These are phyloP conservation scores for Wallacemonas collosoma DNA, from an alignment of 208 protist species.

Conservation along the genomic window DNA sequence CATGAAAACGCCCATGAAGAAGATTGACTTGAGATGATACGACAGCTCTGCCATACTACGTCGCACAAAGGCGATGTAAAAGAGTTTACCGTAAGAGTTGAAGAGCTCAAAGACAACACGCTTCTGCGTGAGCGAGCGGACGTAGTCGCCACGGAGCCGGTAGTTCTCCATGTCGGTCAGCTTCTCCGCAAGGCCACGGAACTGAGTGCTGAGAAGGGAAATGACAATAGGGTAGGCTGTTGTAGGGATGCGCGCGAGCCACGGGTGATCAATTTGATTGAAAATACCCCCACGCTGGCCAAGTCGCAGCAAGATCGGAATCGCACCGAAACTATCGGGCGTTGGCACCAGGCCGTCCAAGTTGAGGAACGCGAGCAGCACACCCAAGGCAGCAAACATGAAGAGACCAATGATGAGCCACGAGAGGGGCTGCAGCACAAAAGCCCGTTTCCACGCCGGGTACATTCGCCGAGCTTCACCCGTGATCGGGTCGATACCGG, in stretches of 20 bases:
- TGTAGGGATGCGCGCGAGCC: constrained; percentile 34
- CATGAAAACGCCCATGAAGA: constrained; percentile 44
- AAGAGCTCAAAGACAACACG: constrained; percentile 66
- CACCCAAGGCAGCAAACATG: constrained; percentile 32
- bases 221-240: constrained; percentile 47
- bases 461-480: constrained; percentile 44
- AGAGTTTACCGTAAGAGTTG: constrained; percentile 65
- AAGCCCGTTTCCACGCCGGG: constrained; percentile 41
- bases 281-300: constrained; percentile 49
- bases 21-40: constrained; percentile 39
- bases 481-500: constrained; percentile 37
- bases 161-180: constrained; percentile 76
- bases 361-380: constrained; percentile 65
- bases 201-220: constrained; percentile 40
- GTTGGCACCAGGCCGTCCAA: constrained; percentile 42
- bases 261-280: constrained; percentile 31
- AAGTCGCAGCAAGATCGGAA: constrained; percentile 26
- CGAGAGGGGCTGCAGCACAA: constrained; percentile 44
- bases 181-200: constrained; percentile 44
- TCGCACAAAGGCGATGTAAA: constrained; percentile 67
- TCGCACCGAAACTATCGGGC: constrained; percentile 22
- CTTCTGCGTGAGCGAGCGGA: constrained; percentile 66
- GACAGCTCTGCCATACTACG: constrained; percentile 48
- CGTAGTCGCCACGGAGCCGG: constrained; percentile 48
- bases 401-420: constrained; percentile 40